phyloP scores from a whole-genome alignment of 2,329 filamentous ascomycete genomes.

The Diaporthe sp. region DNA sequence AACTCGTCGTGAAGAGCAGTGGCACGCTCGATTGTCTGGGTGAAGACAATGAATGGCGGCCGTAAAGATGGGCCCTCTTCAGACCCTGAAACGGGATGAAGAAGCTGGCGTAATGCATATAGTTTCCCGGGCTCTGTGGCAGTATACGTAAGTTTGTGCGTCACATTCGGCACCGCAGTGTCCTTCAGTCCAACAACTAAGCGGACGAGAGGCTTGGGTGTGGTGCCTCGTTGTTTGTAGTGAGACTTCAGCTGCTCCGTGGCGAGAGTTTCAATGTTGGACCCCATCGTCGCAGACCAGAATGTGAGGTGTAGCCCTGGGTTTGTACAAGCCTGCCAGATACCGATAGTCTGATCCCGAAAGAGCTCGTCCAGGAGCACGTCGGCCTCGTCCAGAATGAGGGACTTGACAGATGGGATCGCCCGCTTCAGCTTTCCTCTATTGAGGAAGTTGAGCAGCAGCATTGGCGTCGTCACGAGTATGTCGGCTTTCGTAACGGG shows the following conservation, averaged over 20 bases:
- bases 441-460: constrained; percentile 80
- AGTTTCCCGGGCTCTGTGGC: constrained; percentile 95
- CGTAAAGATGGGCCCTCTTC: constrained; percentile 74
- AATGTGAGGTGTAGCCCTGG: constrained; percentile 80
- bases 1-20: constrained; percentile 90
- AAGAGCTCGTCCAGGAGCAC: constrained; percentile 94
- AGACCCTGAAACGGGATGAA: constrained; percentile 77
- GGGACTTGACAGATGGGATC: constrained; percentile 77
- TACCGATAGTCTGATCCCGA: constrained; percentile 85
- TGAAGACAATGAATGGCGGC: constrained; percentile 95
- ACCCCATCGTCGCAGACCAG: constrained; percentile 98
- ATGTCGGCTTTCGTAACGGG: constrained; percentile 81
- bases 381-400: constrained; percentile 95
- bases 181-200: constrained; percentile 97
- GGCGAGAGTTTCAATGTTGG: constrained; percentile 86
- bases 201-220: constrained; percentile 74
- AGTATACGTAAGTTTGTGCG: constrained; percentile 90
- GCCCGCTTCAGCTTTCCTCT: constrained; percentile 59
- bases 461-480: constrained; percentile 83
- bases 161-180: constrained; percentile 91
- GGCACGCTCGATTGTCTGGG: constrained; percentile 93
- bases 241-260: constrained; percentile 75
- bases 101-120: constrained; percentile 87
- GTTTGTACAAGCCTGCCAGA: constrained; percentile 85
- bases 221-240: constrained; percentile 54